These are phyloP conservation scores for Fragaria nilgerrensis DNA, from an alignment of 306 rosid genomes.

Conservation along the genomic window DNA sequence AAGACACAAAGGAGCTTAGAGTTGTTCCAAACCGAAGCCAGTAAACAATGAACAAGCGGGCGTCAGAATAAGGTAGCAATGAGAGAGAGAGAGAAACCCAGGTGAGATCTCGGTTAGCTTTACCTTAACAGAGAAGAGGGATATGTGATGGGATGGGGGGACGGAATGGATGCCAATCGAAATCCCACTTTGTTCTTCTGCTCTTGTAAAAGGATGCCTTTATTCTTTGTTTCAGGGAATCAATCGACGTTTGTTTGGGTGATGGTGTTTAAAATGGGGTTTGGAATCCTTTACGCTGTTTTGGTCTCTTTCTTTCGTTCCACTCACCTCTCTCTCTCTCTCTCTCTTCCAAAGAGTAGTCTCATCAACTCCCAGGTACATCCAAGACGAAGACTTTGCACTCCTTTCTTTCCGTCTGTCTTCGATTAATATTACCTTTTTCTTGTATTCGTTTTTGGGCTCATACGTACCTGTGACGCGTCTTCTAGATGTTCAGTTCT, in stretches of 20 bases:
- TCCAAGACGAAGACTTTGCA: neutral
- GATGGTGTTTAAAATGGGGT: neutral
- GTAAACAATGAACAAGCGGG: neutral
- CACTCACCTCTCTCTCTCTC: neutral
- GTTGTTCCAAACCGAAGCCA: neutral
- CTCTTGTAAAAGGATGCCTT: neutral
- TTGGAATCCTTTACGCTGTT: neutral
- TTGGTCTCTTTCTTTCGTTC: neutral
- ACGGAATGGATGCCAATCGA: neutral
- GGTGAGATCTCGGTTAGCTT: neutral
- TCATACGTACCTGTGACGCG: neutral
- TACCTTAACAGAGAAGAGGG: neutral
- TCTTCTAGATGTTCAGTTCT: neutral
- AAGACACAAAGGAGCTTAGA: neutral
- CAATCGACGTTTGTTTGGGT: neutral
- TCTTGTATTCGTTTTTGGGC: neutral
- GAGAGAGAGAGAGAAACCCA: neutral
- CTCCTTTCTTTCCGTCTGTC: neutral
- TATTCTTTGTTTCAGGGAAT: neutral
- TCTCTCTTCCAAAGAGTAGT: neutral
- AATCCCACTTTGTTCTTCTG: neutral
- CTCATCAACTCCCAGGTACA: constrained; percentile 2
- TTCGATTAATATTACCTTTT: neutral
- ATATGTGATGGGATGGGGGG: neutral
- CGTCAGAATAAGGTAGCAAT: neutral